phyloP scores from a whole-genome alignment of 495 filamentous ascomycete species.

The Aspergillus wentii region DNA sequence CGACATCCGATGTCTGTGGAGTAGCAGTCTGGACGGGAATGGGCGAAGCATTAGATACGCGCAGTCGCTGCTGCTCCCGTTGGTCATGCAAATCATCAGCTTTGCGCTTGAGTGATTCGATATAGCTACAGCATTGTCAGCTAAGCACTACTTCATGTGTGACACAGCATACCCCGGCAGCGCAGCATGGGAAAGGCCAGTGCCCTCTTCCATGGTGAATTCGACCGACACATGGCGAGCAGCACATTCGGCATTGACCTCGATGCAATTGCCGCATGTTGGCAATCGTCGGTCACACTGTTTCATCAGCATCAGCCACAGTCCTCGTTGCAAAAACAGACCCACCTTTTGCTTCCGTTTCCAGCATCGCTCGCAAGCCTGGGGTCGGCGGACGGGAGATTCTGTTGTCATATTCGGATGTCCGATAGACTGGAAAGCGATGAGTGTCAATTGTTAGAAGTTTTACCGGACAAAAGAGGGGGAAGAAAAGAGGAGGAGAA shows the following conservation, averaged over 20 bases:
- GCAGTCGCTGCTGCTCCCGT: constrained; percentile 9
- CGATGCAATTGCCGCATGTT: constrained; percentile 17
- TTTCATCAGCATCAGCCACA: too few relatives aligned
- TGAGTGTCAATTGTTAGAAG: too few relatives aligned
- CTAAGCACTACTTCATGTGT: too few relatives aligned
- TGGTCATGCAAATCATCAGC: constrained; percentile 11
- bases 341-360: constrained; percentile 28
- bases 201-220: constrained; percentile 10
- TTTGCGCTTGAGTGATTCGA: constrained; percentile 20
- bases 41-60: too few relatives aligned
- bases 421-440: too few relatives aligned
- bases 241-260: constrained; percentile 10
- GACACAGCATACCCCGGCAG: constrained; percentile 24
- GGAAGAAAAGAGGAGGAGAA: too few relatives aligned
- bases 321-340: too few relatives aligned
- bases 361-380: constrained; percentile 27
- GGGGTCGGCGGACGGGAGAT: constrained; percentile 1
- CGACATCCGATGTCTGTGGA: too few relatives aligned
- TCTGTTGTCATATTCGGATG: too few relatives aligned
- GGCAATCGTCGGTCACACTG: constrained; percentile 23
- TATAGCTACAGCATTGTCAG: constrained; percentile 20
- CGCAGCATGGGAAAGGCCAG: constrained; percentile 21
- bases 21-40: too few relatives aligned
- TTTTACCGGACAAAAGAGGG: too few relatives aligned
- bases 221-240: constrained; percentile 14